Percentiles rank a stretch among this genome's conserved stretches.
These are phyloP conservation scores for Rhinocladiella similis DNA, from an alignment of 2,329 filamentous ascomycete genomes.

Conservation along the genomic window DNA sequence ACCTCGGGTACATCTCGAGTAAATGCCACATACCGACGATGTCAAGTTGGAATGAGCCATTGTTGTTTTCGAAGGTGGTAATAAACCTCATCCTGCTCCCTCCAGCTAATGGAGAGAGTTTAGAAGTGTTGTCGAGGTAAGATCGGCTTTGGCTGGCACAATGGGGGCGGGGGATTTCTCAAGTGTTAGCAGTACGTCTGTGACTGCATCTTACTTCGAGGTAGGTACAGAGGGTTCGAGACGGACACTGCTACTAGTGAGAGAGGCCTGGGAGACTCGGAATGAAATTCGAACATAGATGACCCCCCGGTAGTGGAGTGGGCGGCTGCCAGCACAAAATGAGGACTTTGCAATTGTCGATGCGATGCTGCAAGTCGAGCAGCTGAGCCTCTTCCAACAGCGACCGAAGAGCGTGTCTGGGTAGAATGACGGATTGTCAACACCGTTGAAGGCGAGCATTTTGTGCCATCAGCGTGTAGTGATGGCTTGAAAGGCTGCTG, in stretches of 20 bases:
- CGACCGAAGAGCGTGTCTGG: background rate
- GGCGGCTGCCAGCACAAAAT: background rate
- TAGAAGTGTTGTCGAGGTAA: too few species aligned
- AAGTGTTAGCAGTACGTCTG: background rate
- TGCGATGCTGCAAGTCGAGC: slow-evolving; percentile 16
- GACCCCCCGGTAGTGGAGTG: background rate
- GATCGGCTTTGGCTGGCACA: background rate
- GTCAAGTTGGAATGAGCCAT: slow-evolving; percentile 50
- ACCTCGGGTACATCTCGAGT: background rate
- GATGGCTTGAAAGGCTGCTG: too few species aligned
- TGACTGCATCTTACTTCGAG: background rate
- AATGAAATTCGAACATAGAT: background rate
- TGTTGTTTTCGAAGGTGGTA: slow-evolving; percentile 16
- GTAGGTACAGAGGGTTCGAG: too few species aligned
- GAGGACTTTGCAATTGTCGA: background rate
- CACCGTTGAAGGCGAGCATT: too few species aligned
- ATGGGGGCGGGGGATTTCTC: background rate
- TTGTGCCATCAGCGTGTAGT: too few species aligned
- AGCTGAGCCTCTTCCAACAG: background rate
- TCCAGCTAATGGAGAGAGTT: background rate
- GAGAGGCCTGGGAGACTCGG: background rate
- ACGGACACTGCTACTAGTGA: background rate
- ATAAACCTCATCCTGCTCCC: slow-evolving; percentile 22
- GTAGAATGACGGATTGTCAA: background rate
- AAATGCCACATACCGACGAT: slow-evolving; percentile 46